These are phyloP conservation scores for Bruguiera parviflora DNA, from an alignment of 345 rosid species.

Conservation along the genomic window DNA sequence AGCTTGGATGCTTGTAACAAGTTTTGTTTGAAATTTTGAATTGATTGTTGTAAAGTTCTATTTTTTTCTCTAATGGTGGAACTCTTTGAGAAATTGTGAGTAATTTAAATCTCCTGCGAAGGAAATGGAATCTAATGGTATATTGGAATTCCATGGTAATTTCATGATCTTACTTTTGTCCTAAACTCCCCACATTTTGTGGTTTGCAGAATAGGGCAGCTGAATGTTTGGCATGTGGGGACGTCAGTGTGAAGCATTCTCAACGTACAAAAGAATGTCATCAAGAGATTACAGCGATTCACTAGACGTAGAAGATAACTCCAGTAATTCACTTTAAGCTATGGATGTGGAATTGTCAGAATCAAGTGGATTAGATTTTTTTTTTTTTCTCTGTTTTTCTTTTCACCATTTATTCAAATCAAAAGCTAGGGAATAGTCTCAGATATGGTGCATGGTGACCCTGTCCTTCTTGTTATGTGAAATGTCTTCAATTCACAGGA, in stretches of 20 bases:
- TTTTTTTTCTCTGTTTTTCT: too few species aligned
- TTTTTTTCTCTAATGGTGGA: too few species aligned
- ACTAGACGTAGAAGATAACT: constrained; percentile 55
- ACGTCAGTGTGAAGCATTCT: constrained; percentile 43
- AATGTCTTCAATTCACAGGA: not conserved
- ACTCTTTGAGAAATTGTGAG: too few species aligned
- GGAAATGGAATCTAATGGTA: too few species aligned
- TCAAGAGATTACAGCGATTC: constrained; percentile 50
- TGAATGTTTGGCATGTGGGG: constrained; percentile 56
- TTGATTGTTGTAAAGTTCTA: too few species aligned
- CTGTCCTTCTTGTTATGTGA: not conserved
- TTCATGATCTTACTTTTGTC: too few species aligned
- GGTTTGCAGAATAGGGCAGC: constrained; percentile 5
- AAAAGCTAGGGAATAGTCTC: not conserved
- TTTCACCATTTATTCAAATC: not conserved
- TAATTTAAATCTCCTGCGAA: too few species aligned
- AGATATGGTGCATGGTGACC: not conserved
- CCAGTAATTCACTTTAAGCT: constrained; percentile 42
- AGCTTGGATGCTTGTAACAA: too few species aligned
- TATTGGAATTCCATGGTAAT: too few species aligned
- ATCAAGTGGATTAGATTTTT: not conserved
- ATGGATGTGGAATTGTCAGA: constrained; percentile 6
- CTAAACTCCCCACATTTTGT: not conserved
- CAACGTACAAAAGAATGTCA: constrained; percentile 66
- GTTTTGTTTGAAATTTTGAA: too few species aligned